Base-by-base conservation (phyloP, 2,329 filamentous ascomycete genomes). In the Dactylellina cionopaga region DNA sequence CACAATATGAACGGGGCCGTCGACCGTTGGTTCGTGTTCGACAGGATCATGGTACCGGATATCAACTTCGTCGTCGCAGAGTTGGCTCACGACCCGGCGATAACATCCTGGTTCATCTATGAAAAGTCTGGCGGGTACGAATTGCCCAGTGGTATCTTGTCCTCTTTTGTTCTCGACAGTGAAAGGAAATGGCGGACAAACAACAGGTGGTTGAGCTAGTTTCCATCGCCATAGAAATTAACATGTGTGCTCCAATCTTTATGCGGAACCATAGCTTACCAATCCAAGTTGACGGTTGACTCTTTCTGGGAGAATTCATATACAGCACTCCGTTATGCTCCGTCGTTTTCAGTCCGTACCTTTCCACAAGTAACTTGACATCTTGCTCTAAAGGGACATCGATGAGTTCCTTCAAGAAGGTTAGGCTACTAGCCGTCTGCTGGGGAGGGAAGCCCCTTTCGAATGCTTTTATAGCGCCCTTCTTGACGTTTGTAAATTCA, bases 71-170 rank as follows among this genome's bases (percentile, higher is more conserved):
- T 65, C 52, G 3, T 65, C 44, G 25, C 44, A 65, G 5, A 72
- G 22, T 15, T 72, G 68, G 17, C 59, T 72, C 2, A 72, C 52
- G 22, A 72, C 68, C 11, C 68, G 33, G 10, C 68, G 68, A 31
- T 72, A 72, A 39, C 68, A 72, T 9, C 68, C 68, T 9, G 68
- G 68, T 19, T 72, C 68, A 11, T 72, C 68, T 6, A 72, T 65
- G 31, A 65, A 72, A 24, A 72, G 65, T 25, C 59, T 59, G 4
- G 68, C 68, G 1, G 59, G 43, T 0, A 72, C 52, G 10, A 65
- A 72, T 58, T 65, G 27, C 1, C 68, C 68, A 22, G 15, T 37
- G 5, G 31, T 24, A 13, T 22, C 17, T 41, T 72, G 59, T 9
- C 68, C 68, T 55, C 68, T 37, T 33, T 72, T 72, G 4, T 3